These are phyloP conservation scores for Mucor mucedo DNA, from an alignment of 371 early-diverging fungal genomes.

Conservation along the genomic window DNA sequence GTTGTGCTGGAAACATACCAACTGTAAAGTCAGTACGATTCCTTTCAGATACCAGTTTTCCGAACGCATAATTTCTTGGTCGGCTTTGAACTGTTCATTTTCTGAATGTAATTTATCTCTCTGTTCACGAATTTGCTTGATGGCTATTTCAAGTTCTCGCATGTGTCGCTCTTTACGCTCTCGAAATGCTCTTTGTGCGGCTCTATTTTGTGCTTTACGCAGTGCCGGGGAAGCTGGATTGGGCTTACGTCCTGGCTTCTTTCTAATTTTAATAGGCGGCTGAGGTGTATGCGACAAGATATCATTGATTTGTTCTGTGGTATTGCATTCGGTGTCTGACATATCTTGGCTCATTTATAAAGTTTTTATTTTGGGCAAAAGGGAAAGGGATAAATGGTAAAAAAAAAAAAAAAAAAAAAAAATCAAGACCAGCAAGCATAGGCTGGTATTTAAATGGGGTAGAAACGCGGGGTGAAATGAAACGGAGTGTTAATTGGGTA, in stretches of 20 bases:
- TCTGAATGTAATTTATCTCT: constrained; percentile 54
- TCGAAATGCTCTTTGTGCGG: constrained; percentile 82
- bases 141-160: constrained; percentile 65
- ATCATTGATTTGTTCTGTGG: not conserved
- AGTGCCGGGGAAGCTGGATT: constrained; percentile 72
- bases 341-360: constrained; percentile 6
- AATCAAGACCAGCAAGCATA: not conserved
- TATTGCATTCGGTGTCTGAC: constrained; percentile 12
- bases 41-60: constrained; percentile 71
- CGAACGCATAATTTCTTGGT: constrained; percentile 57
- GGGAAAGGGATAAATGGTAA: not conserved
- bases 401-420: constrained; percentile 1
- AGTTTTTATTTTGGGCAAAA: not conserved
- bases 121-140: constrained; percentile 66
- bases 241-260: constrained; percentile 88
- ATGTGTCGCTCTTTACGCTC: constrained; percentile 81
- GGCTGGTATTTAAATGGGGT: constrained; percentile 3
- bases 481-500: not conserved
- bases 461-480: not conserved
- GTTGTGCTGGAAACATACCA: constrained; percentile 52
- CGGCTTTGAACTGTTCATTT: constrained; percentile 54
- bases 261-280: constrained; percentile 52
- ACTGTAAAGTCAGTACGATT: constrained; percentile 58
- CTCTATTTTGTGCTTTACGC: constrained; percentile 82
- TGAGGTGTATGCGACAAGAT: not conserved